These are phyloP conservation scores for Gossypium gossypioides DNA, from an alignment of 441 rosid species.

Conservation along the genomic window DNA sequence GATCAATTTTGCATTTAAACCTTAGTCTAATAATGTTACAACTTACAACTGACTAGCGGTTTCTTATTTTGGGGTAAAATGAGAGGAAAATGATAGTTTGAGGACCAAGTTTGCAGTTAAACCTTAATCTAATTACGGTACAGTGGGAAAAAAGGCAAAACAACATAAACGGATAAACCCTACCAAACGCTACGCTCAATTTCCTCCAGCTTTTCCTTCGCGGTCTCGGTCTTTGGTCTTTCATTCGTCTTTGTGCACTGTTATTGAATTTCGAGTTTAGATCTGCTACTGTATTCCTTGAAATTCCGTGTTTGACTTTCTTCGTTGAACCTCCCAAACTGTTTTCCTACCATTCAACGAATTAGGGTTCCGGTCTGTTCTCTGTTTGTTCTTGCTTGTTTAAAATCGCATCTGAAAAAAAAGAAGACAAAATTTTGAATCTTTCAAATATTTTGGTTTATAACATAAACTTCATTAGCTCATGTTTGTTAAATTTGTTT, in stretches of 20 bases:
- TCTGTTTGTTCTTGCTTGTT: background rate
- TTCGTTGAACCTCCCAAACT: background rate
- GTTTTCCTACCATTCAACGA: background rate
- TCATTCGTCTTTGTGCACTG: background rate
- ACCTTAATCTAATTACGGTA: no score
- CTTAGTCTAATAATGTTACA: no score
- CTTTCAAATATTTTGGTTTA: background rate
- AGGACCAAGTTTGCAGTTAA: no score
- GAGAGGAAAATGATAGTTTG: no score
- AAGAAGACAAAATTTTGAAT: background rate
- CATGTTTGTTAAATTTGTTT: background rate
- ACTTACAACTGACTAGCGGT: no score
- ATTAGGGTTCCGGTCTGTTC: slow-evolving; percentile 6
- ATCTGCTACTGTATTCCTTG: slow-evolving; percentile 7
- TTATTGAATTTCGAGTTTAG: background rate
- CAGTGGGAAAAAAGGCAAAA: background rate
- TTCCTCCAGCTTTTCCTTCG: background rate
- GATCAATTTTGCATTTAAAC: no score
- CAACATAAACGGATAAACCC: background rate
- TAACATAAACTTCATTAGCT: background rate
- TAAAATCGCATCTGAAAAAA: background rate
- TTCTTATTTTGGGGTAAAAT: no score
- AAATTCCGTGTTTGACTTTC: background rate
- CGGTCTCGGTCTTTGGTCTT: background rate
- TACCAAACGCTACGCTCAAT: slow-evolving; percentile 3